Conservation (phyloP, 2,329 filamentous ascomycete species). For the Aplosporella prunicola region DNA sequence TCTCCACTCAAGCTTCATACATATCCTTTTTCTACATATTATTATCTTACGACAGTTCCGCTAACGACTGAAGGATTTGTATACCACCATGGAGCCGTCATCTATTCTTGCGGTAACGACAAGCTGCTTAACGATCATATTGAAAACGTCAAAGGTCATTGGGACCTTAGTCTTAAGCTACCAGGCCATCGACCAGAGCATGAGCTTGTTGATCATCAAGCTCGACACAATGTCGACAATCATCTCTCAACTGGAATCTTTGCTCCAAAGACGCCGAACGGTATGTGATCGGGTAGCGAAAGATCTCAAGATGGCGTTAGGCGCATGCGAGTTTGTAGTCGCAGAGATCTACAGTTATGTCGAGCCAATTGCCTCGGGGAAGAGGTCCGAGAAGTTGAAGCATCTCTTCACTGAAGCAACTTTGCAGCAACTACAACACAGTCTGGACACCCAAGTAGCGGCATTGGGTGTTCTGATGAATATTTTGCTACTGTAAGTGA, state of each 20-base stretch:
- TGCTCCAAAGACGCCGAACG: background rate
- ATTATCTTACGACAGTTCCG: too few species aligned
- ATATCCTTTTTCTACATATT: too few species aligned
- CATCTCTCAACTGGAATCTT: background rate
- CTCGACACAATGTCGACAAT: background rate
- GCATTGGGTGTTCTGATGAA: background rate
- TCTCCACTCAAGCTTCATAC: too few species aligned
- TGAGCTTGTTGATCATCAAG: constrained; percentile 1
- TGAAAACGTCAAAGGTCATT: background rate
- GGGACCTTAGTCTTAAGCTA: background rate
- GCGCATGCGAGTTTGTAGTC: background rate
- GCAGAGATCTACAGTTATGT: background rate
- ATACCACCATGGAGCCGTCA: background rate
- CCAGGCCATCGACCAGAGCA: background rate
- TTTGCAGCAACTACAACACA: background rate
- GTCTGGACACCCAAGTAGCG: background rate
- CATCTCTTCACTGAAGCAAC: background rate
- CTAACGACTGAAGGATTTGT: too few species aligned
- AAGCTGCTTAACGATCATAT: background rate
- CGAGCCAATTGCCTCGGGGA: background rate
- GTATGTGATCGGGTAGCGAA: too few species aligned
- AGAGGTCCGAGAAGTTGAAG: background rate
- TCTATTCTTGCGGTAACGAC: background rate
- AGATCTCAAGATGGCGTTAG: background rate
- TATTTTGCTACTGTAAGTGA: background rate